Conservation (phyloP, 257 asterid genomes). For the Lithospermum erythrorhizon region DNA sequence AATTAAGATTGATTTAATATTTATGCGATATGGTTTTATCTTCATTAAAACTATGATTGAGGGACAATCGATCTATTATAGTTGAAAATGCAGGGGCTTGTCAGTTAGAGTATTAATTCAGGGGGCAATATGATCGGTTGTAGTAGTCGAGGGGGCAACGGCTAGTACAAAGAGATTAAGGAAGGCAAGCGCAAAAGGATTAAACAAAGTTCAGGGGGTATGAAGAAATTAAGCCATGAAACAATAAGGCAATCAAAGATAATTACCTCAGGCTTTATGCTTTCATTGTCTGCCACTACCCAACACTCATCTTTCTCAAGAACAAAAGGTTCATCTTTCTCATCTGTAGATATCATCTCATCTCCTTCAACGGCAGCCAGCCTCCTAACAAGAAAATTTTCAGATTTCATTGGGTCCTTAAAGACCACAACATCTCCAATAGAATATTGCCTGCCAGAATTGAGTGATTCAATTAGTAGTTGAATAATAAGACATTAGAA, state of each 20-base stretch:
- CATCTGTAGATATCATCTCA: slow-evolving; percentile 69
- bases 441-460: slow-evolving; percentile 39
- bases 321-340: slow-evolving; percentile 59
- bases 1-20: too few relatives aligned
- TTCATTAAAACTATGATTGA: too few relatives aligned
- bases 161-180: too few relatives aligned
- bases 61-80: too few relatives aligned
- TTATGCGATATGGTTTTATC: too few relatives aligned
- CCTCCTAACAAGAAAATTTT: slow-evolving; percentile 61
- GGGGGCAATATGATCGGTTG: too few relatives aligned
- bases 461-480: not conserved
- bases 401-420: slow-evolving; percentile 49
- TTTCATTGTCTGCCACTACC: slow-evolving; percentile 72
- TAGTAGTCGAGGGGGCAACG: too few relatives aligned
- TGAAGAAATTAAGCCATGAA: too few relatives aligned
- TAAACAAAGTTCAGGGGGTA: too few relatives aligned
- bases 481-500: not conserved
- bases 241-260: not conserved
- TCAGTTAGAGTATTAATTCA: too few relatives aligned
- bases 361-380: slow-evolving; percentile 75
- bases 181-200: too few relatives aligned
- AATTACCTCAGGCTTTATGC: slow-evolving; percentile 55
- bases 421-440: slow-evolving; percentile 77
- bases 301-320: slow-evolving; percentile 74
- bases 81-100: too few relatives aligned